Percentiles rank a stretch among this genome's conserved stretches.
These are phyloP conservation scores for Corchorus olitorius DNA, from an alignment of 345 rosid species.

Conservation along the genomic window DNA sequence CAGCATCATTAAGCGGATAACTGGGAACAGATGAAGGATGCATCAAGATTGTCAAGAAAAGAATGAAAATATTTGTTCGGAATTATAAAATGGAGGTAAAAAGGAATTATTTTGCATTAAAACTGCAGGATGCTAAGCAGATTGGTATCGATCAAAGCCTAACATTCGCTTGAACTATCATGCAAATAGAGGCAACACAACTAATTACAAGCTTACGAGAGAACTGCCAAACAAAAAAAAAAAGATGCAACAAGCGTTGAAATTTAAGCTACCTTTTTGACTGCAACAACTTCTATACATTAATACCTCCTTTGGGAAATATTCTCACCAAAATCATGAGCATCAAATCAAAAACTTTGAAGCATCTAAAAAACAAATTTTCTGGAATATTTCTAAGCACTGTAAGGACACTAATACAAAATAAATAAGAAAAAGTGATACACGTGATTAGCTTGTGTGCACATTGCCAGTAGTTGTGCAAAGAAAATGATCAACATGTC, in stretches of 20 bases:
- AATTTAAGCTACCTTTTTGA: not conserved
- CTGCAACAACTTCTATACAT: not conserved
- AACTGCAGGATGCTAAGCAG: not conserved
- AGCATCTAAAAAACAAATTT: not conserved
- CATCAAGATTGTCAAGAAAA: slow-evolving; percentile 13
- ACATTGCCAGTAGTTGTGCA: not conserved
- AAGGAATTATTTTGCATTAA: not conserved
- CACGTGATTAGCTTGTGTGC: not conserved
- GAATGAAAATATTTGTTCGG: not conserved
- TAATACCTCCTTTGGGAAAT: not conserved
- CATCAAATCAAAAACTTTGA: not conserved
- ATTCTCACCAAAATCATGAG: not conserved
- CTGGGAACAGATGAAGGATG: slow-evolving; percentile 47
- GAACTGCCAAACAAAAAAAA: not conserved
- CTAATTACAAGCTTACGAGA: not conserved
- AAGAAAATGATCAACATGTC: not conserved
- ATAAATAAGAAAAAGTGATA: not conserved
- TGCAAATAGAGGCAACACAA: not conserved
- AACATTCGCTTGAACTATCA: not conserved
- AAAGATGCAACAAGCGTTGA: not conserved
- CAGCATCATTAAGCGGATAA: slow-evolving; percentile 91
- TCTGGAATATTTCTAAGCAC: not conserved
- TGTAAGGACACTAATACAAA: slow-evolving; percentile 14
- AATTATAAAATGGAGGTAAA: slow-evolving; percentile 1
- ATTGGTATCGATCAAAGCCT: not conserved